phyloP scores from a whole-genome alignment of 805 yeast species.

The Kregervanrija delftensis region DNA sequence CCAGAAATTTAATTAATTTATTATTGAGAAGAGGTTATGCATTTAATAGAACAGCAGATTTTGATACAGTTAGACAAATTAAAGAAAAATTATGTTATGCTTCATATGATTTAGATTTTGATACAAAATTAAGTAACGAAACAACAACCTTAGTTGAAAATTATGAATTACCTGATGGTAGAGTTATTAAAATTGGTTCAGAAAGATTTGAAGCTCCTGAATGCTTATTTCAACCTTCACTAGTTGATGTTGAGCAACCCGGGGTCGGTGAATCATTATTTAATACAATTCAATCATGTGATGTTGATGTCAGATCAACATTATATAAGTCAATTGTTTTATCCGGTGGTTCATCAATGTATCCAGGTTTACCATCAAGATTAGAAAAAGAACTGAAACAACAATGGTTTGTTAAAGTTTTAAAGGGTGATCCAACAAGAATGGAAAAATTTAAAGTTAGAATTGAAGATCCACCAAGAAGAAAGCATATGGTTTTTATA shows the following conservation, averaged over 20 bases:
- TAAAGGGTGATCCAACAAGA: constrained; percentile 80
- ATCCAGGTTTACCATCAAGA: constrained; percentile 95
- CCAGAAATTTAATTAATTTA: constrained; percentile 88
- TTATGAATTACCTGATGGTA: constrained; percentile 94
- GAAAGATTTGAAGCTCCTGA: constrained; percentile 97
- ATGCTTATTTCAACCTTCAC: constrained; percentile 90
- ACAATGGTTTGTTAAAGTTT: constrained; percentile 85
- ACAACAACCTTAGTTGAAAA: constrained; percentile 92
- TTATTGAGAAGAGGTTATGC: constrained; percentile 95
- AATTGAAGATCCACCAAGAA: constrained; percentile 97
- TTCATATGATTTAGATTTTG: constrained; percentile 87
- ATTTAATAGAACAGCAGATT: constrained; percentile 96
- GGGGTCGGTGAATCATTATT: constrained; percentile 92
- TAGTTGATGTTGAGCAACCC: constrained; percentile 94
- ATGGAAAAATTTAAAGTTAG: constrained; percentile 88
- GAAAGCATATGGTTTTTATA: constrained; percentile 97
- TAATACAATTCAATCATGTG: constrained; percentile 91
- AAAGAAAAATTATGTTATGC: constrained; percentile 95
- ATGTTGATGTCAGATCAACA: constrained; percentile 85
- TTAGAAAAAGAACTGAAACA: constrained; percentile 94
- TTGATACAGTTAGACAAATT: constrained; percentile 96
- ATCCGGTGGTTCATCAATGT: constrained; percentile 98
- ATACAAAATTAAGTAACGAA: constrained; percentile 79
- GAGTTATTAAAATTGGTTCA: constrained; percentile 87
- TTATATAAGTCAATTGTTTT: constrained; percentile 87